Base-by-base conservation (phyloP, 2,329 filamentous ascomycete species). In the Mycosphaerella sp. region DNA sequence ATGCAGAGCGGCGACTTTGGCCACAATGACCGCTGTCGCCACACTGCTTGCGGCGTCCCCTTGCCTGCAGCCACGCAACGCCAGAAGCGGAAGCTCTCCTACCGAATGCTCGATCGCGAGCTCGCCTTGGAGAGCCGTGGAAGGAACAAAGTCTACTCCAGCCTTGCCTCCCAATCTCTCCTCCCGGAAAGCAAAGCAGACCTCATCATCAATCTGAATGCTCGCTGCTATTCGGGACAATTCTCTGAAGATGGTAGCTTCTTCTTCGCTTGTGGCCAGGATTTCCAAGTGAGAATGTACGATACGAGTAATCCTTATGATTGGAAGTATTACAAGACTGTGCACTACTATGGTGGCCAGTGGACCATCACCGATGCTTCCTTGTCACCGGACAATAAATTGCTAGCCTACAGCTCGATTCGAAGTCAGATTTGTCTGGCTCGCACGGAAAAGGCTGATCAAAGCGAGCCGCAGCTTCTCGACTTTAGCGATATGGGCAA, bases 161-260 rank as follows among this genome's bases (percentile, higher is more conserved):
- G 79, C 44, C 71, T 90, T 17, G 81, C 95, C 17, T 54, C 59
- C 2, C 65, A 93, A 79, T 79, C 79, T 27, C 78, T 95, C 73
- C 82, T 96, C 52, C 91, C 93, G 0, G 79, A 79, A 2, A 85
- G 83, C 0, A 79, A 79, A 18, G 85, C 89, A 0, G 91, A 97
- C 65, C 86, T 87, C 63, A 87, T 95, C 55, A 85, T 97, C 55
- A 87, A 95, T 63, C 94, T 90, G 66, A 81, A 90, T 49, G 79
- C 85, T 4, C 83, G 88, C 36, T 90, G 93, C 47, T 97, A 97
- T 65, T 95, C 89, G 2, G 93, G 93, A 1, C 91, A 97, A 66
- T 98, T 97, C 67, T 95, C 89, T 0, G 87, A 94, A 58, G 93
- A 98, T 62, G 93, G 93, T 21, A 95, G 95, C 69, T 97, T 97